phyloP scores from a whole-genome alignment of 2,329 filamentous ascomycete species.

The Apiospora hydei region DNA sequence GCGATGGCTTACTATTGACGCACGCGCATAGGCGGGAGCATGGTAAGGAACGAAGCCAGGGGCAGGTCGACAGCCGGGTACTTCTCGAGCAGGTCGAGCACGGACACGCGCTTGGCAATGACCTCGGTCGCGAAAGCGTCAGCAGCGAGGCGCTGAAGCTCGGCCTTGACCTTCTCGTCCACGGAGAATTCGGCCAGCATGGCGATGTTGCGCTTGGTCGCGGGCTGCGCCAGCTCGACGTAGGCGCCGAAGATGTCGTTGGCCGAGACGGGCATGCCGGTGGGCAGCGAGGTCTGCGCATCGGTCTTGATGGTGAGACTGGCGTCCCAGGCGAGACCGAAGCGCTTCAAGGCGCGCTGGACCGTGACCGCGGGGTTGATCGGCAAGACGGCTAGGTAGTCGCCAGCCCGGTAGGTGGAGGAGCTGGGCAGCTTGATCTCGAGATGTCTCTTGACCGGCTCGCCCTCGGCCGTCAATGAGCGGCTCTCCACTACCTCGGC shows the following conservation, averaged over 20 bases:
- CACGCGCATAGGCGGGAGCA: constrained; percentile 69
- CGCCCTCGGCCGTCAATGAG: constrained; percentile 53
- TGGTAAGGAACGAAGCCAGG: constrained; percentile 52
- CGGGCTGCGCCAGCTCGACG: constrained; percentile 23
- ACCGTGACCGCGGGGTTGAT: constrained; percentile 71
- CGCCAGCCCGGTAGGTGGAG: constrained; percentile 73
- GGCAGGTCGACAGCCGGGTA: constrained; percentile 49
- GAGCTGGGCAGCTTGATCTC: constrained; percentile 72
- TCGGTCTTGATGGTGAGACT: constrained; percentile 65
- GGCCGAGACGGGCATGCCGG: constrained; percentile 7
- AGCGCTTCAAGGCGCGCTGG: constrained; percentile 68
- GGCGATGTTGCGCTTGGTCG: constrained; percentile 22
- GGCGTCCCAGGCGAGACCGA: constrained; percentile 74
- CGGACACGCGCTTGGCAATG: constrained; percentile 46
- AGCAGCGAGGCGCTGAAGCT: constrained; percentile 8
- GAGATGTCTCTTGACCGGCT: constrained; percentile 64
- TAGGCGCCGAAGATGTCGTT: constrained; percentile 24
- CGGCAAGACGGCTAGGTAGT: constrained; percentile 79
- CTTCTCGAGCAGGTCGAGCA: constrained; percentile 39
- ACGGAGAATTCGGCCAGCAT: neutral
- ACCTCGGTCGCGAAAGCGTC: constrained; percentile 8
- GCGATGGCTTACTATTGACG: constrained; percentile 56
- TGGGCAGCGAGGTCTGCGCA: constrained; percentile 50
- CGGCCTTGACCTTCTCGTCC: constrained; percentile 20
- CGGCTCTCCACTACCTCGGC: constrained; percentile 63